Evolutionary conservation across 2,329 filamentous ascomycete species (phyloP).

Genomic region (Colletotrichum lindemuthianum): DNA sequence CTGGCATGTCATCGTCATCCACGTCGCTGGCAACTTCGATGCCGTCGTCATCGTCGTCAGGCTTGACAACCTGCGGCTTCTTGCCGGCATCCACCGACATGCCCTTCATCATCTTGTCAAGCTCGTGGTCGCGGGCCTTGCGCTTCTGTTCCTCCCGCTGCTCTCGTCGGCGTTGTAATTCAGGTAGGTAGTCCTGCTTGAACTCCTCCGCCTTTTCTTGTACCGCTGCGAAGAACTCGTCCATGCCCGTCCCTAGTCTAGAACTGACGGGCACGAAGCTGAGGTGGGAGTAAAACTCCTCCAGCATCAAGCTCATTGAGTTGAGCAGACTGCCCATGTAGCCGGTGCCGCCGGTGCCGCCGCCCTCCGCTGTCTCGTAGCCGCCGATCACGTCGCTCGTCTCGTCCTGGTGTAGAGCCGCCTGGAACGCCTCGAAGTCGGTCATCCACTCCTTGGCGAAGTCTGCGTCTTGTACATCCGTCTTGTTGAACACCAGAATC

Average conservation of each 20-base stretch:
- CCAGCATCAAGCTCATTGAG: conserved; percentile 96
- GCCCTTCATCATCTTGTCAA: conserved; percentile 94
- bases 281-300: conserved; percentile 96
- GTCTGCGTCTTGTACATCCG: conserved; percentile 88
- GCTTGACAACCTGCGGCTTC: conserved; percentile 42
- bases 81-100: conserved; percentile 67
- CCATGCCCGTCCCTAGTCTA: conserved; percentile 90
- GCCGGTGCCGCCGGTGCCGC: conserved; percentile 80
- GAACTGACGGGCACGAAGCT: conserved; percentile 93
- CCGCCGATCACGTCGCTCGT: conserved; percentile 80
- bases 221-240: conserved; percentile 93
- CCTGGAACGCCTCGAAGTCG: conserved; percentile 95
- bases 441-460: conserved; percentile 99
- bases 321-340: conserved; percentile 97
- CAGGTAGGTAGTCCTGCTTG: conserved; percentile 88
- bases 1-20: conserved; percentile 66
- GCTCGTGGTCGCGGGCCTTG: conserved; percentile 77
- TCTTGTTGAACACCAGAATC: conserved; percentile 99
- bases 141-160: conserved; percentile 82
- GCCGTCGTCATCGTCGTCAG: conserved; percentile 57
- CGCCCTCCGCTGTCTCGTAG: conserved; percentile 67
- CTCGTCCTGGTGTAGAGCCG: conserved; percentile 83
- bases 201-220: conserved; percentile 90
- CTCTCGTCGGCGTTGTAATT: conserved; percentile 80
- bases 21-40: conserved; percentile 67